Conservation (phyloP, 2,329 filamentous ascomycete genomes). For the Microsporum audouinii region DNA sequence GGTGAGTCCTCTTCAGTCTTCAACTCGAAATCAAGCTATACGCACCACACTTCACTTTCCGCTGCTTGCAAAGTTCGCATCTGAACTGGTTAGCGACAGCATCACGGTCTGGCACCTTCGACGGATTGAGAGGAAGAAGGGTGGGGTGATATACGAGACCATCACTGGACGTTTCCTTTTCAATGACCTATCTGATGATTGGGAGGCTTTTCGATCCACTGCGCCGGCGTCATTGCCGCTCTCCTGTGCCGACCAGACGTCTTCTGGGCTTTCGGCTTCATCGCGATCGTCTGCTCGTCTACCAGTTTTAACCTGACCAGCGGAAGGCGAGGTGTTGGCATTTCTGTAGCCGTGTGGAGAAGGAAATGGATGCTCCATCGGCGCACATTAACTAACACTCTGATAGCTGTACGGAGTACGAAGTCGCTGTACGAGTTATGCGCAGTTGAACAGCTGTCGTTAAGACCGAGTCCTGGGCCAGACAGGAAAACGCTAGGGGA, state of each 20-base stretch:
- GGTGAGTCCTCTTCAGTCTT: neutral
- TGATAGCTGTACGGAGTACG: neutral
- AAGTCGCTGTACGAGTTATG: neutral
- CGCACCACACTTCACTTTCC: conserved; percentile 27
- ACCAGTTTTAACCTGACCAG: neutral
- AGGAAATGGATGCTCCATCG: conserved; percentile 2
- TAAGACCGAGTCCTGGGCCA: neutral
- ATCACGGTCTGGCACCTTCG: neutral
- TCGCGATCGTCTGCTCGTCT: conserved; percentile 9
- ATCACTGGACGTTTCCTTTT: conserved; percentile 14
- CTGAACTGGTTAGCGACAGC: conserved; percentile 10
- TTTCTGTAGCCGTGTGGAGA: conserved; percentile 3
- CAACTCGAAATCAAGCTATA: neutral
- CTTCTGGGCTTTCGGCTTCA: conserved; percentile 18
- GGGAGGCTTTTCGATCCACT: conserved; percentile 16
- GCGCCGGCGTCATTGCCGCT: conserved; percentile 26
- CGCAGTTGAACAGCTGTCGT: neutral
- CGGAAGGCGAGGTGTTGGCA: neutral
- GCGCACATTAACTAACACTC: neutral
- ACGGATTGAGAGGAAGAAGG: neutral
- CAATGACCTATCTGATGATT: conserved; percentile 3
- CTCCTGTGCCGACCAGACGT: conserved; percentile 33
- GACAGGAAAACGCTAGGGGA: neutral
- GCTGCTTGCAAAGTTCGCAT: conserved; percentile 25
- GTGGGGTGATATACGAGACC: conserved; percentile 11